Evolutionary conservation across 805 yeast genomes (phyloP), one percentile per base, ranked within the genome.

Genomic region (Millerozyma miso): DNA sequence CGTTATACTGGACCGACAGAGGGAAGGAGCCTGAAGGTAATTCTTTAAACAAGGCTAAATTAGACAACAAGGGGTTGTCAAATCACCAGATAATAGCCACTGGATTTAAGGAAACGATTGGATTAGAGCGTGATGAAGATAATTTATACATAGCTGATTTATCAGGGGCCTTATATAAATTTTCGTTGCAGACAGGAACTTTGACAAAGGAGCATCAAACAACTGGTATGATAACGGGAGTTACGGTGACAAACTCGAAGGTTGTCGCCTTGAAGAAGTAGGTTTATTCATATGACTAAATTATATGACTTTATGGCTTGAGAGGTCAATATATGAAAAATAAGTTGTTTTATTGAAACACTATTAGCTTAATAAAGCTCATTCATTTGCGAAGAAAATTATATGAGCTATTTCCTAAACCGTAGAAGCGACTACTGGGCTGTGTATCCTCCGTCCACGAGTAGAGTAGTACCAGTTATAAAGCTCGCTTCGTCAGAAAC

Each of bases 371-470:
- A n/a, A n/a, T n/a, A n/a, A n/a, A n/a, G n/a, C n/a, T n/a, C n/a
- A n/a, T n/a, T n/a, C n/a, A n/a, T n/a, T n/a, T n/a, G n/a, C n/a
- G n/a, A n/a, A n/a, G n/a, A n/a, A n/a, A n/a, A n/a, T n/a, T n/a
- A n/a, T n/a, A n/a, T n/a, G n/a, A n/a, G n/a, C n/a, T n/a, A n/a
- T n/a, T n/a, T n/a, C n/a, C n/a, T n/a, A n/a, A n/a, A n/a, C n/a
- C n/a, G n/a, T n/a, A n/a, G n/a, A n/a, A n/a, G n/a, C 6, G 23
- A 14, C 16, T 34, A 34, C n/a, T 34, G 37, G 16, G 37, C 37
- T 7, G 37, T 34, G 23, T 34, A 34, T 7, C 74, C 75, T 39
- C 72, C 72, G 42, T 68, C 72, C 38, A 63, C 65, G 15, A 60
- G 43, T 19, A 59, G 45, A 3, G 59, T 53, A 40, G 62, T 61